phyloP scores from a whole-genome alignment of 345 rosid species.

The Eutrema yunnanense region DNA sequence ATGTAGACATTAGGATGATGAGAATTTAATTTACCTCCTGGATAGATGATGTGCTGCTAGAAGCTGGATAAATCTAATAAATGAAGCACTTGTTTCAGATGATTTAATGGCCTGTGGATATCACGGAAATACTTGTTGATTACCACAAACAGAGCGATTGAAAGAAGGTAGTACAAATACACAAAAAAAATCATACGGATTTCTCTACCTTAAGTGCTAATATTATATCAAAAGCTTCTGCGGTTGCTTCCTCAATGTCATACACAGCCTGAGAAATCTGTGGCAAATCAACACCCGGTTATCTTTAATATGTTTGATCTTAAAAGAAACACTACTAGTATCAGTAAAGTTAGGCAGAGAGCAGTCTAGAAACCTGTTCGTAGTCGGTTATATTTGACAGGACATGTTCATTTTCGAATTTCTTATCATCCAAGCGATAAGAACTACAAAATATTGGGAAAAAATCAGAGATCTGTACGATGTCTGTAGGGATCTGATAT shows the following conservation, averaged over 20 bases:
- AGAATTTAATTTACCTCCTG: conserved; percentile 45
- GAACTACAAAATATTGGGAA: conserved; percentile 46
- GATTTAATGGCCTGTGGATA: conserved; percentile 69
- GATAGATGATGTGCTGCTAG: conserved; percentile 91
- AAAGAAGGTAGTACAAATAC: not conserved
- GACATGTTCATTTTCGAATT: conserved; percentile 71
- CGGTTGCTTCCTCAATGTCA: conserved; percentile 94
- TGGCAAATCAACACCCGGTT: conserved; percentile 1
- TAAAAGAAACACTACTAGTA: not conserved
- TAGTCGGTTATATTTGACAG: conserved; percentile 61
- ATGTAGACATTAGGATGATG: conserved; percentile 2
- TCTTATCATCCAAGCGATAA: conserved; percentile 72
- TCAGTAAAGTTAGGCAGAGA: not conserved
- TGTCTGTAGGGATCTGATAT: not conserved
- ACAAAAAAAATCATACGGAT: conserved; percentile 1
- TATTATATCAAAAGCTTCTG: conserved; percentile 72
- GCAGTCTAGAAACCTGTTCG: conserved; percentile 49
- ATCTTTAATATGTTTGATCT: not conserved
- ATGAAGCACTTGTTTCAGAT: conserved; percentile 66
- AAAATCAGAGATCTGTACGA: not conserved
- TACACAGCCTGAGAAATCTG: conserved; percentile 90
- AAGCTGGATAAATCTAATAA: conserved; percentile 81
- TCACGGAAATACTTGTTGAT: not conserved
- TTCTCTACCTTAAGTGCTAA: conserved; percentile 52
- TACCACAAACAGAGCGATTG: not conserved